Evolutionary conservation across 208 protist species (phyloP).

Genomic region (Phytomonas francai): DNA sequence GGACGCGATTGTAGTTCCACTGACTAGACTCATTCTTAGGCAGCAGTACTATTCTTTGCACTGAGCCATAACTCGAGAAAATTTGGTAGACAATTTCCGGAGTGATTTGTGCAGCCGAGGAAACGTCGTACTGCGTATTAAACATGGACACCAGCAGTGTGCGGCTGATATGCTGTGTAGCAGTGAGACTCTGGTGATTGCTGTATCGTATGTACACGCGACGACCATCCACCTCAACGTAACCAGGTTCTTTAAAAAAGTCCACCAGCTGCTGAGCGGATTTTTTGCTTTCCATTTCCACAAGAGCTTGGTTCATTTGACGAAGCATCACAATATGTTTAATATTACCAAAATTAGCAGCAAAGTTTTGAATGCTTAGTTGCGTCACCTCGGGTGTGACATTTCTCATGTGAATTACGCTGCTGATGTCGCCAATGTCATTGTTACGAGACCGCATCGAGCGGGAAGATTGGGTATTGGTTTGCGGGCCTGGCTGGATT

Average conservation of each 20-base stretch:
- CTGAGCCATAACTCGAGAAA: conserved; percentile 80
- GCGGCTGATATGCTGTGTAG: conserved; percentile 77
- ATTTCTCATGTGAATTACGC: conserved; percentile 88
- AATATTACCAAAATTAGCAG: conserved; percentile 83
- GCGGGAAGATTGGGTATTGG: not conserved
- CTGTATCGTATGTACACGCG: conserved; percentile 91
- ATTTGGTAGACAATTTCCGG: conserved; percentile 89
- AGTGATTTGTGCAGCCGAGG: conserved; percentile 71
- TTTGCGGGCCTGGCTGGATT: conserved; percentile 4
- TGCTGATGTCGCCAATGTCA: conserved; percentile 79
- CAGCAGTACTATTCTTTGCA: conserved; percentile 87
- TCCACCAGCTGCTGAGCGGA: conserved; percentile 86
- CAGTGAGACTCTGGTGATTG: conserved; percentile 85
- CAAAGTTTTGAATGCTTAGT: conserved; percentile 82
- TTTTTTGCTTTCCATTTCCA: conserved; percentile 87
- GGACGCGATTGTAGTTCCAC: conserved; percentile 86
- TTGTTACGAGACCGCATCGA: conserved; percentile 56
- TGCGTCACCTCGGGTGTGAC: conserved; percentile 88
- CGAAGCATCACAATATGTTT: conserved; percentile 91
- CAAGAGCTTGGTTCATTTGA: conserved; percentile 89
- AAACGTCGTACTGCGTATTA: conserved; percentile 90
- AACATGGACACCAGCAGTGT: conserved; percentile 90
- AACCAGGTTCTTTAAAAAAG: conserved; percentile 79
- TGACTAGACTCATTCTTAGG: conserved; percentile 88
- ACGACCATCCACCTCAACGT: conserved; percentile 84